phyloP scores from a whole-genome alignment of 2,329 filamentous ascomycete species.

The Fusarium protoensiforme region DNA sequence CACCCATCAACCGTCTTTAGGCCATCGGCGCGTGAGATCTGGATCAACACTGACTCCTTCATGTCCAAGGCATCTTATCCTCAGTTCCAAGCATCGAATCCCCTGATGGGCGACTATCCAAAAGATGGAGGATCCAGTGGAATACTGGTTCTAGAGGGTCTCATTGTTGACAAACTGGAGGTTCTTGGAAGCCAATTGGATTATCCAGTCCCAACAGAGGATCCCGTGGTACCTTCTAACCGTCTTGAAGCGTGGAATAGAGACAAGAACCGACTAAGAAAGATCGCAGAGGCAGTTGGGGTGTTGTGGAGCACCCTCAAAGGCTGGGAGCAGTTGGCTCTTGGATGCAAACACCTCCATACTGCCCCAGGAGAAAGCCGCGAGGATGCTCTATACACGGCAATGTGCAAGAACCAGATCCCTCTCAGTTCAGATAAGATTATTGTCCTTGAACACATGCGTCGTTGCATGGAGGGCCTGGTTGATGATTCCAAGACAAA shows the following conservation, averaged over 20 bases:
- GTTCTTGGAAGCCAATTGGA: background rate
- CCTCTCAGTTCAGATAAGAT: background rate
- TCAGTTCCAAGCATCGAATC: background rate
- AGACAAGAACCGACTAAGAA: background rate
- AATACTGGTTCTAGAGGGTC: background rate
- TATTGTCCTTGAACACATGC: background rate
- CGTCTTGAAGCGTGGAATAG: background rate
- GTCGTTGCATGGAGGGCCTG: background rate
- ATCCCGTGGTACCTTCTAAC: background rate
- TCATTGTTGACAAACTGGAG: background rate
- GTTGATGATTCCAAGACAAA: background rate
- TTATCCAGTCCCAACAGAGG: background rate
- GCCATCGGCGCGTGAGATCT: background rate
- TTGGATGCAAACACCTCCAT: background rate
- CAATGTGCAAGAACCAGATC: background rate
- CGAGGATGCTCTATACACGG: background rate
- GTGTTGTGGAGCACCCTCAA: background rate
- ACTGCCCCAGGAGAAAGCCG: background rate
- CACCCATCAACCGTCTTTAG: background rate
- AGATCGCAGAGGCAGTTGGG: background rate
- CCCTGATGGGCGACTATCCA: background rate
- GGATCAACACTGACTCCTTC: background rate
- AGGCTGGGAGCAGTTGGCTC: background rate
- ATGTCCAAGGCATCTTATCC: background rate
- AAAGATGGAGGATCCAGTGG: background rate